These are phyloP conservation scores for Diaporthe caulivora DNA, from an alignment of 2,329 filamentous ascomycete genomes.

Conservation along the genomic window DNA sequence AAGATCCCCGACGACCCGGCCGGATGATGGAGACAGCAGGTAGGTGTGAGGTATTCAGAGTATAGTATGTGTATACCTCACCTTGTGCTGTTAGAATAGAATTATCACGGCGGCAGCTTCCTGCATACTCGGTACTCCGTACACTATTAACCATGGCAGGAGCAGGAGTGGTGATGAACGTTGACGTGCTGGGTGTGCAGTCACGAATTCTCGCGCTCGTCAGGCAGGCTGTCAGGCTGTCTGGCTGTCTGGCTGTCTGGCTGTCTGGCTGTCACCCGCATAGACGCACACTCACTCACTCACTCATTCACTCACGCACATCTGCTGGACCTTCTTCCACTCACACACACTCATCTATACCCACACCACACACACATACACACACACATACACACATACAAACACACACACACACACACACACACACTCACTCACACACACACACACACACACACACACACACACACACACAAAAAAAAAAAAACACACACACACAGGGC, in stretches of 20 bases:
- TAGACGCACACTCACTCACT: not conserved
- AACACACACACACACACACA: not conserved
- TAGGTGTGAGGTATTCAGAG: too few relatives aligned
- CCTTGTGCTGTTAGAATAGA: not conserved
- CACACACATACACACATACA: not conserved
- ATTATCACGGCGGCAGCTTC: not conserved
- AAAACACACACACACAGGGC: too few relatives aligned
- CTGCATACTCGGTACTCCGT: not conserved
- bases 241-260: not conserved
- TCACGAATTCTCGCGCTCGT: too few relatives aligned
- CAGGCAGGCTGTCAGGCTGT: too few relatives aligned
- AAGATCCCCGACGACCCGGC: not conserved
- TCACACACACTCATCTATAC: not conserved
- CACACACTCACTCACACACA: not conserved
- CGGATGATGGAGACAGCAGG: not conserved
- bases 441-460: not conserved
- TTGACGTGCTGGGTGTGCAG: constrained; percentile 2
- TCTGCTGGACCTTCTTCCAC: too few relatives aligned
- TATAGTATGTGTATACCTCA: too few relatives aligned
- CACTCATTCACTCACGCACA: too few relatives aligned
- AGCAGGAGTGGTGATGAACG: too few relatives aligned
- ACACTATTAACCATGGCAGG: too few relatives aligned
- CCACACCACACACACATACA: not conserved
- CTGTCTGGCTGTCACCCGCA: constrained; percentile 10
- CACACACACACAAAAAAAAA: too few relatives aligned